Conservation (phyloP, 2,329 filamentous ascomycete species). For the Seiridium cupressi region DNA sequence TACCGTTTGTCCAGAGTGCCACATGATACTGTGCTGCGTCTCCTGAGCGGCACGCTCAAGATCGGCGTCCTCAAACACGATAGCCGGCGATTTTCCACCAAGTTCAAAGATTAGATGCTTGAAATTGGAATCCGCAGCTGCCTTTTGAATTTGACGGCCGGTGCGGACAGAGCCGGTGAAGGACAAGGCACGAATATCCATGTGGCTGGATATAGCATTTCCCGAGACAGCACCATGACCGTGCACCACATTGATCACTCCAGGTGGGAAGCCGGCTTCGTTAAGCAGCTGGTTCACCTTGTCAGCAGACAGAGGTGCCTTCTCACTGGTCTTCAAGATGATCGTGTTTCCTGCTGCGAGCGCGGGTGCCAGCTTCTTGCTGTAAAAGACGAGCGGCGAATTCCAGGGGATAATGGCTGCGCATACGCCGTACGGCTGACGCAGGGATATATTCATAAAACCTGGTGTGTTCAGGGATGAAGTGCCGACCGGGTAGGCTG, state of each 20-base stretch:
- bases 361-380: slow-evolving; percentile 75
- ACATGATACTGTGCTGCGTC: slow-evolving; percentile 42
- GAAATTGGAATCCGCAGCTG: slow-evolving; percentile 60
- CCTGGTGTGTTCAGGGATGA: slow-evolving; percentile 17
- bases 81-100: slow-evolving; percentile 65
- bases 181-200: slow-evolving; percentile 68
- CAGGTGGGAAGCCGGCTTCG: slow-evolving; percentile 72
- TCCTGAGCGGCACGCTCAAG: slow-evolving; percentile 60
- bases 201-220: slow-evolving; percentile 64
- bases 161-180: slow-evolving; percentile 76
- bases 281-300: slow-evolving; percentile 65
- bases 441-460: slow-evolving; percentile 15
- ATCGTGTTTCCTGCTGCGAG: slow-evolving; percentile 63
- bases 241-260: slow-evolving; percentile 70
- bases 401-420: slow-evolving; percentile 62
- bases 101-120: slow-evolving; percentile 67
- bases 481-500: slow-evolving; percentile 17
- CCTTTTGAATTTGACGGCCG: slow-evolving; percentile 71
- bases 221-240: slow-evolving; percentile 68
- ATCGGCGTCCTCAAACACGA: slow-evolving; percentile 66
- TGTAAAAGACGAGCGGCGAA: slow-evolving; percentile 73
- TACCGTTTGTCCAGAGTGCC: slow-evolving; percentile 52
- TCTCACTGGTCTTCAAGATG: slow-evolving; percentile 63
- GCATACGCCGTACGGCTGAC: slow-evolving; percentile 14
- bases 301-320: slow-evolving; percentile 61